Conservation (phyloP, 2,329 filamentous ascomycete species). For the Nemania sp. region DNA sequence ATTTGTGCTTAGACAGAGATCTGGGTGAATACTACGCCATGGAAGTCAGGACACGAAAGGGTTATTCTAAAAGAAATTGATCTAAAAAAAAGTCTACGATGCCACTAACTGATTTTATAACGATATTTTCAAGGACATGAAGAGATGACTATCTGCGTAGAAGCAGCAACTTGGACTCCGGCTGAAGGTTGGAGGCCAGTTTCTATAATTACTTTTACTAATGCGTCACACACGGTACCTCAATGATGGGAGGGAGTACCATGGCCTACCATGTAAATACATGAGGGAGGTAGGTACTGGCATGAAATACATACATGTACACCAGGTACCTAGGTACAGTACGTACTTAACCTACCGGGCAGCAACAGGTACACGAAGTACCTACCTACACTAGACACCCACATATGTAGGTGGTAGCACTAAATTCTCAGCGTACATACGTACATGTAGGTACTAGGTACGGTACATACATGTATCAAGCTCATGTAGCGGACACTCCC, state of each 20-base stretch:
- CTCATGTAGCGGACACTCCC: background rate
- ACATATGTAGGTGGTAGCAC: too few relatives aligned
- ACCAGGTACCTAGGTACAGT: too few relatives aligned
- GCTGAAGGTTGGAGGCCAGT: too few relatives aligned
- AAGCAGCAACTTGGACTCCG: background rate
- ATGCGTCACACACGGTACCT: background rate
- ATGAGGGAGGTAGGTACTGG: too few relatives aligned
- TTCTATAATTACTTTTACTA: too few relatives aligned
- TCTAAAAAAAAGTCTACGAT: background rate
- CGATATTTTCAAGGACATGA: background rate
- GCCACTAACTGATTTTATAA: background rate
- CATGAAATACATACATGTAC: too few relatives aligned
- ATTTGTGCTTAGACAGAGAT: background rate
- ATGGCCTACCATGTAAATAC: background rate
- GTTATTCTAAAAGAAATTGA: too few relatives aligned
- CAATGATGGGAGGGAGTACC: background rate
- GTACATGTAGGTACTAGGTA: background rate
- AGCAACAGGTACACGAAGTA: background rate
- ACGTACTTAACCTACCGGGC: too few relatives aligned
- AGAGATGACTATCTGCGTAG: background rate
- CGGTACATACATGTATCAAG: too few relatives aligned
- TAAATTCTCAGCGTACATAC: too few relatives aligned
- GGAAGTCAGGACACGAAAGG: too few relatives aligned
- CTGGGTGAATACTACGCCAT: background rate
- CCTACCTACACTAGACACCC: background rate